Evolutionary conservation across 805 yeast species (phyloP).

Genomic region (Yarrowia sp.): DNA sequence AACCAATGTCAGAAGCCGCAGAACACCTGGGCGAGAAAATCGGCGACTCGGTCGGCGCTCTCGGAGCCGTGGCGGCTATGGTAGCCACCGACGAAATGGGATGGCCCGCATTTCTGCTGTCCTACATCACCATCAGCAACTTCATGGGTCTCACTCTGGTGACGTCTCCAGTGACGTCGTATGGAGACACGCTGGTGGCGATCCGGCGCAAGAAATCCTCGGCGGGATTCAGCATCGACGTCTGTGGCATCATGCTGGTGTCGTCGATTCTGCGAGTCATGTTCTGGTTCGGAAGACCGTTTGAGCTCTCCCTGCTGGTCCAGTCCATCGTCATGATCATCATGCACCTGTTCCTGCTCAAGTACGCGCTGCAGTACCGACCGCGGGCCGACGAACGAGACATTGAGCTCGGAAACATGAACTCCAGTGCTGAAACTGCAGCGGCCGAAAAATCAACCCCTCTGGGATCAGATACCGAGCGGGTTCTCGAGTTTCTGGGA

Average conservation of each 20-base stretch:
- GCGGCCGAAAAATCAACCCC: conserved; percentile 2
- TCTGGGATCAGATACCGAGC: conserved; percentile 22
- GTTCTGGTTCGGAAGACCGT: conserved; percentile 80
- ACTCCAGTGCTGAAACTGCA: neutral
- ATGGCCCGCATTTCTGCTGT: conserved; percentile 42
- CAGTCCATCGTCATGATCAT: conserved; percentile 87
- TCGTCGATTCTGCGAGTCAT: conserved; percentile 75
- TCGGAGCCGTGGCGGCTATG: conserved; percentile 25
- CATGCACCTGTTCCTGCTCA: conserved; percentile 71
- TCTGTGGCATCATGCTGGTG: conserved; percentile 88
- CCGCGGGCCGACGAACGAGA: conserved; percentile 17
- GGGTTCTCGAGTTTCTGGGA: conserved; percentile 23
- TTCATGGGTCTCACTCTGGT: conserved; percentile 67
- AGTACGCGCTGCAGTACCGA: conserved; percentile 59
- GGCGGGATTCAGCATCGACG: conserved; percentile 86
- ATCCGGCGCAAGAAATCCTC: conserved; percentile 70
- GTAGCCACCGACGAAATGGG: conserved; percentile 47
- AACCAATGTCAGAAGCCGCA: conserved; percentile 21
- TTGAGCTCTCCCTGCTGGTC: conserved; percentile 75
- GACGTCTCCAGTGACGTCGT: conserved; percentile 84
- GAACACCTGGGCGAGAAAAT: conserved; percentile 28
- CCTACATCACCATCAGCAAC: conserved; percentile 47
- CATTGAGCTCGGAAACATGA: conserved; percentile 23
- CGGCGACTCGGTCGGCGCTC: conserved; percentile 32
- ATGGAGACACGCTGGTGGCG: conserved; percentile 79